Evolutionary conservation across 108 stramenopile genomes (phyloP).

Genomic region (Fragilaria crotonensis): DNA sequence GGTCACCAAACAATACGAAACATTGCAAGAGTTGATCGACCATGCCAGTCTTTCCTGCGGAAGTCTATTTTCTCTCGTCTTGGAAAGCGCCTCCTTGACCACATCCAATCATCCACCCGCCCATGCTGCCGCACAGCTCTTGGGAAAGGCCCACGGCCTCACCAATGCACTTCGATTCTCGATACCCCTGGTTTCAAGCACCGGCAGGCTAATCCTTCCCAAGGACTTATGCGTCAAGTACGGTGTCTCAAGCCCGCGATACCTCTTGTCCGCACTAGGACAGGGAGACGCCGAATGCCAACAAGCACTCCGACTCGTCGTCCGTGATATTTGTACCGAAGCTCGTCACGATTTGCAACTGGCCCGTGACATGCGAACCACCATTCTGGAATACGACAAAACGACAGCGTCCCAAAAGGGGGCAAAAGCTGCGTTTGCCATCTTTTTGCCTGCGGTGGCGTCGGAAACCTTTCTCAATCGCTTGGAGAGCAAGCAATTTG

Average conservation of each 20-base stretch:
- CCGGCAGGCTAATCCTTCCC: conserved; percentile 25
- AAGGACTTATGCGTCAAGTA: conserved; percentile 21
- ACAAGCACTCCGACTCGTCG: conserved; percentile 9
- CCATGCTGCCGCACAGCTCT: conserved; percentile 12
- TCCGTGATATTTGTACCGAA: conserved; percentile 12
- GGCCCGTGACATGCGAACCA: conserved; percentile 9
- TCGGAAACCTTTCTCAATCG: conserved; percentile 26
- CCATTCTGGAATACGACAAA: not conserved
- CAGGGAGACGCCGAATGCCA: conserved; percentile 17
- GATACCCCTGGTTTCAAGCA: conserved; percentile 17
- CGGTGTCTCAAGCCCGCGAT: conserved; percentile 24
- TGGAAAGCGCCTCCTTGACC: conserved; percentile 11
- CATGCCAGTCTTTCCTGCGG: conserved; percentile 20
- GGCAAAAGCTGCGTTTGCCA: not conserved
- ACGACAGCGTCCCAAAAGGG: not conserved
- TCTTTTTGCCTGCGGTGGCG: conserved; percentile 18
- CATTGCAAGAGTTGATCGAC: conserved; percentile 7
- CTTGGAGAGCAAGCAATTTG: conserved; percentile 9
- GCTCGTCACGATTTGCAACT: conserved; percentile 8
- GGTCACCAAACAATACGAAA: conserved; percentile 14
- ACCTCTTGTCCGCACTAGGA: conserved; percentile 23
- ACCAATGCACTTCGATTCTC: conserved; percentile 19
- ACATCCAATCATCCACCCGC: not conserved
- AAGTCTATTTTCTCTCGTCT: conserved; percentile 11
- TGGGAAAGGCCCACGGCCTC: conserved; percentile 23